Evolutionary conservation across 2,329 filamentous ascomycete species (phyloP).

Genomic region (Aschersonia sp.): DNA sequence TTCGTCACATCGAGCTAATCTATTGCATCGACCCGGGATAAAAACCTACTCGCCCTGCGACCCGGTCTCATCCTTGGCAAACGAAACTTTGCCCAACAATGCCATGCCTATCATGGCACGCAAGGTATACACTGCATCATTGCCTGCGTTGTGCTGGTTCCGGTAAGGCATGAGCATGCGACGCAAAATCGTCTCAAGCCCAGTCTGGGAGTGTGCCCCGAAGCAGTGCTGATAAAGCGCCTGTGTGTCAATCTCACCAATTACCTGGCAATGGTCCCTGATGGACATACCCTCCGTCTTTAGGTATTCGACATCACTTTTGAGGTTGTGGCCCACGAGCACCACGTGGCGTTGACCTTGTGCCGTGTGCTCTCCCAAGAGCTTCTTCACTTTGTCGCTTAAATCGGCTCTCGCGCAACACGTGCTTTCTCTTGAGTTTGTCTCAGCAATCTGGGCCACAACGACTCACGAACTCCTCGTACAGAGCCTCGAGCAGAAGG

Average conservation of each 20-base stretch:
- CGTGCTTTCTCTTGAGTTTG: no score
- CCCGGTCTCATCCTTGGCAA: not conserved
- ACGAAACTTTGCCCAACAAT: constrained; percentile 7
- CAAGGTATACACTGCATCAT: constrained; percentile 71
- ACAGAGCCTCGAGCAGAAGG: not conserved
- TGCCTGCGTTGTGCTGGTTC: constrained; percentile 75
- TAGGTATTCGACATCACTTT: constrained; percentile 55
- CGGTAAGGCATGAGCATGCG: constrained; percentile 47
- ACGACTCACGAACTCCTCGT: not conserved
- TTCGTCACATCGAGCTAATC: no score
- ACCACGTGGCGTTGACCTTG: constrained; percentile 35
- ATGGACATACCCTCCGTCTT: constrained; percentile 48
- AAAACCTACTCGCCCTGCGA: no score
- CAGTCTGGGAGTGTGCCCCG: constrained; percentile 40
- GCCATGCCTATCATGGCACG: constrained; percentile 48
- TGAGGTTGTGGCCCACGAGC: constrained; percentile 64
- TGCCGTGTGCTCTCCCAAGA: not conserved
- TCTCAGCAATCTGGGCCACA: no score
- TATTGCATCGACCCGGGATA: no score
- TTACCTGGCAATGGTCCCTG: constrained; percentile 30
- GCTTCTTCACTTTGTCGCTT: not conserved
- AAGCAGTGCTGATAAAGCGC: constrained; percentile 51
- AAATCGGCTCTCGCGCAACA: no score
- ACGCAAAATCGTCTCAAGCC: constrained; percentile 45
- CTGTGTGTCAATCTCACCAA: constrained; percentile 60